Evolutionary conservation across 352 stramenopile genomes (phyloP), one percentile per base, ranked within the genome.

Genomic region (Phytophthora multivora): DNA sequence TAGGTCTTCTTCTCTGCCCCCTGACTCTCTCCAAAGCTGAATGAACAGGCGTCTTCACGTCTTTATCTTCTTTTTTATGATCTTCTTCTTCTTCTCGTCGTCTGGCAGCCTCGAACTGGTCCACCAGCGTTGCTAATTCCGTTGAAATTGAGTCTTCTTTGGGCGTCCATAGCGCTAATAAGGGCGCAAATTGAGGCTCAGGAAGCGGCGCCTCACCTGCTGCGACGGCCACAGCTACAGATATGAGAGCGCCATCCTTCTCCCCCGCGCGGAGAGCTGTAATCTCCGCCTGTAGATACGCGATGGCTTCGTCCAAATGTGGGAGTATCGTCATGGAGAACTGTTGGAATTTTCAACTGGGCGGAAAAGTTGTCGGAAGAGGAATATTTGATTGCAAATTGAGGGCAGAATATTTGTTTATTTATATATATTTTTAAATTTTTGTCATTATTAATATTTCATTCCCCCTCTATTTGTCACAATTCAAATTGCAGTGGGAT

Each of bases 301-400:
- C 59, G 39, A 90, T 80, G 21, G 80, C 79, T 15, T 79, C 77
- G 46, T 86, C 71, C 10, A 92, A 57, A 66, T 86, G 69, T 26
- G 80, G 73, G 36, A 88, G 61, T 33, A 33, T 33, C 28, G 28
- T 4, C 28, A 33, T 33, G 5, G 28, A 33, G 28, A 33, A 33
- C 28, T 13, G 13, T 12, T 1, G 26, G 26, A 30, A 28, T 23
- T 23, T 23, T 4, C 21, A 23, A 23, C 21, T 23, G 21, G 21
- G 2, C 3, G 3, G 21, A 23, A 23, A 23, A 23, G 21, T 23
- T 23, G 21, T 23, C 21, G 1, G 21, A 23, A 23, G 21, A 23
- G 21, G 0, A 23, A 23, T 23, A 1, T 23, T 23, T 2, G 21
- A 23, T 23, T 23, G 21, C 21, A 23, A 23, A 23, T 23, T 23